Base-by-base conservation (phyloP, 352 stramenopile genomes). In the Phytophthora foliorum region DNA sequence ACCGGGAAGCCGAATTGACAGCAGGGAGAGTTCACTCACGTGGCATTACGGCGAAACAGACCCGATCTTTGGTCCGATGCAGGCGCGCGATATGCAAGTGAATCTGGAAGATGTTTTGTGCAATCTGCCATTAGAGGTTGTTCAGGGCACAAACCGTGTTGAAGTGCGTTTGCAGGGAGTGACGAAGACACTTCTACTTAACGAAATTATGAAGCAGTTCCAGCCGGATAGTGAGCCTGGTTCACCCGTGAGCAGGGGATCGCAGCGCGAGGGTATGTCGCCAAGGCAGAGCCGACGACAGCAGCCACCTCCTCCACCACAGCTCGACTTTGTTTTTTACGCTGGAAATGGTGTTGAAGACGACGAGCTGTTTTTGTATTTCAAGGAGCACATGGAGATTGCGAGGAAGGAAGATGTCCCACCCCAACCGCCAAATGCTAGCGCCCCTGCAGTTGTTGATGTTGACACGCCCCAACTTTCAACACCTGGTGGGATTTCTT, bases 31-130 rank as follows among this genome's bases (percentile, higher is more conserved):
- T 48, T 88, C 81, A 13, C 52, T 91, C 11, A 77, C 79, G n/a
- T 90, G 82, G 82, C 78, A 88, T 52, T 90, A 92, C 67, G 82
- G 82, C 9, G 83, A 92, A 27, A 89, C 85, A 7, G 86, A 94
- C 55, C 78, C 83, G 13, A 89, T 89, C 53, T 91, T 92, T 73
- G 86, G 86, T 0, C 78, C 84, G 8, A 94, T 92, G 88, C 88
- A 96, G 58, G 88, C 86, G 2, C 88, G 89, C 19, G 88, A 96
- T 57, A 96, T 96, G 88, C 88, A 94, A 64, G 87, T 96, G 17
- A 89, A 96, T 54, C 68, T 96, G 58, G 88, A 96, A 74, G 88
- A 96, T 60, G 84, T 92, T n/a, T 54, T 96, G 50, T 91, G 83
- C 38, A 93, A 92, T 46, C 42, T 96, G 53, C 88, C 88, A 16